These are phyloP conservation scores for Gomphus bonarii DNA, from an alignment of 1,284 basidiomycete genomes.

Conservation along the genomic window DNA sequence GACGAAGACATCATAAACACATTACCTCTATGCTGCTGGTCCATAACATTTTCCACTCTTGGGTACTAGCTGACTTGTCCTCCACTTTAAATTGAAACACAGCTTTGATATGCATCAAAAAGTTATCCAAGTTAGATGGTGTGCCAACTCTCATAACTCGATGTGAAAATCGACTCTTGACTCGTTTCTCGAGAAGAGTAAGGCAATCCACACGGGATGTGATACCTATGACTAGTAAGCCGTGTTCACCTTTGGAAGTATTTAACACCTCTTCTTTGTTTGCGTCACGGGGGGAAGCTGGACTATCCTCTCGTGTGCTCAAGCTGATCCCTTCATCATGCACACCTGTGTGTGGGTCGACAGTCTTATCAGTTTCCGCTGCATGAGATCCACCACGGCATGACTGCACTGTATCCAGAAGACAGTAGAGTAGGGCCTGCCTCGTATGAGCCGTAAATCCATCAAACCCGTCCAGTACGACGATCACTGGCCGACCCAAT, in stretches of 20 bases:
- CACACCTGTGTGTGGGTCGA: background rate
- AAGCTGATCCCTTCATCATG: background rate
- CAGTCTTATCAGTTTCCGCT: background rate
- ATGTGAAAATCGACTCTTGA: slow-evolving; percentile 92
- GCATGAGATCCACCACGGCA: slow-evolving; percentile 28
- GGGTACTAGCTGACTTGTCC: slow-evolving; percentile 17
- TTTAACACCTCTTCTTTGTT: background rate
- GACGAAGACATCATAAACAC: slow-evolving; percentile 17
- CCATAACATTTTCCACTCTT: slow-evolving; percentile 54
- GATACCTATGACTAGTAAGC: slow-evolving; percentile 75
- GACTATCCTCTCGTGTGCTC: background rate
- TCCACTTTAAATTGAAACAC: slow-evolving; percentile 29
- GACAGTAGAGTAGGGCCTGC: slow-evolving; percentile 81
- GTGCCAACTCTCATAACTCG: slow-evolving; percentile 72
- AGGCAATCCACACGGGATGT: slow-evolving; percentile 82
- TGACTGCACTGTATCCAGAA: slow-evolving; percentile 74
- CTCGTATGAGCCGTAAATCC: slow-evolving; percentile 83
- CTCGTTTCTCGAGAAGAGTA: slow-evolving; percentile 84
- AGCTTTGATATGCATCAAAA: slow-evolving; percentile 37
- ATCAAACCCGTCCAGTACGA: slow-evolving; percentile 86
- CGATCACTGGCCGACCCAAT: slow-evolving; percentile 66
- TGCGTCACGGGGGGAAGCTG: background rate
- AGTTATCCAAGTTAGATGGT: slow-evolving; percentile 39
- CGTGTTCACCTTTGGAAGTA: slow-evolving; percentile 35
- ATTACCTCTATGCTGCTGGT: slow-evolving; percentile 37